Evolutionary conservation across 2,329 filamentous ascomycete genomes (phyloP).

Genomic region (Xylaria arbuscula): DNA sequence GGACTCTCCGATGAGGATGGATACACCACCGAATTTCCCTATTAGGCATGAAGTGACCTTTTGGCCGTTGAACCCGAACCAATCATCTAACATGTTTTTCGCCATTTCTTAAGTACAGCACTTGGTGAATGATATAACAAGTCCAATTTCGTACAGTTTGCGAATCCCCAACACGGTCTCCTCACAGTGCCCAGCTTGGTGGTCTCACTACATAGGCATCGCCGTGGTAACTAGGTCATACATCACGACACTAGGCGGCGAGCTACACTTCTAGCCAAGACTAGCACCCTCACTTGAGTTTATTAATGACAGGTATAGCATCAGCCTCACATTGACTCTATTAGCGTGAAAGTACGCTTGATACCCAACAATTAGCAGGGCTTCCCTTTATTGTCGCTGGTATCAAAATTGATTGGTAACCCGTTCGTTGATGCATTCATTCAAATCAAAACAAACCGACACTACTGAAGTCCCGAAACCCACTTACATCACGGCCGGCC

Average conservation of each 20-base stretch:
- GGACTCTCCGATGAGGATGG: background rate
- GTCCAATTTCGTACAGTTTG: background rate
- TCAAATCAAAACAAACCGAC: constrained; percentile 6
- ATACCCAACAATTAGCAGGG: background rate
- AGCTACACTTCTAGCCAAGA: background rate
- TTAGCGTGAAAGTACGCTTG: background rate
- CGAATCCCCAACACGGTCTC: background rate
- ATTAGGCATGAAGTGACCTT: constrained; percentile 18
- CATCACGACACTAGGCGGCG: background rate
- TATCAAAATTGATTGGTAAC: background rate
- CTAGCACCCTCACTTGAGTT: background rate
- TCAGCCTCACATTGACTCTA: constrained; percentile 12
- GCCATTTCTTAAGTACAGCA: background rate
- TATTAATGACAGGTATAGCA: constrained; percentile 7
- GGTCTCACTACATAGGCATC: background rate
- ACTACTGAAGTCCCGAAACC: constrained; percentile 23
- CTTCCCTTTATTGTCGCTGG: background rate
- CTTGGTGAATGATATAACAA: constrained; percentile 3
- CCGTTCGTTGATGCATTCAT: constrained; percentile 6
- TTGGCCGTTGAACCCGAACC: constrained; percentile 3
- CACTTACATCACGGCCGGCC: constrained; percentile 28
- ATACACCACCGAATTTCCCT: constrained; percentile 17
- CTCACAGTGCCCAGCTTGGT: constrained; percentile 2
- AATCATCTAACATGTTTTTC: constrained; percentile 30
- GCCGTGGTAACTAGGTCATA: background rate